Base-by-base conservation (phyloP, 805 yeast species). In the Cyberlindnera suaveolens region DNA sequence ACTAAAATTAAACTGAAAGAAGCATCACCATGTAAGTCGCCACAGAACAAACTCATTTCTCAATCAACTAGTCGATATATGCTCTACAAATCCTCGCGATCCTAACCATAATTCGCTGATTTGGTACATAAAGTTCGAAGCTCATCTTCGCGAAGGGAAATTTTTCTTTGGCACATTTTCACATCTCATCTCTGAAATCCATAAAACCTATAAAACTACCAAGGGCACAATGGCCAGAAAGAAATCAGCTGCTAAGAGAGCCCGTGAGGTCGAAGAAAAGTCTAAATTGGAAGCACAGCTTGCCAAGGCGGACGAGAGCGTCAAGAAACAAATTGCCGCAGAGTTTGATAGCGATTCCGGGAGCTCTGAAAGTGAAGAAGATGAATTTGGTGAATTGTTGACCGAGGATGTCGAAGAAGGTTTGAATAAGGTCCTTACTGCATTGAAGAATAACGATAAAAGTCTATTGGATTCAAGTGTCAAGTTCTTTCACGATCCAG, bases 401-500 rank as follows among this genome's bases (percentile, higher is more conserved):
- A 91, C 97, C 0, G 88, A 78, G 38, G 89, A 85, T 40, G 86
- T 93, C 9, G 97, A 93, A 49, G 63, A 71, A 16, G 95, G 95
- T 19, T 80, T 93, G 51, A 70, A 74, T 40, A 72, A 80, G 35
- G 95, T 93, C 3, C 63, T 93, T 39, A 57, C 67, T 15, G 84
- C 96, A 0, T 74, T 93, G 46, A 79, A 77, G 56, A 69, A 70
- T 2, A 80, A 86, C 41, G 91, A 93, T 45, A 71, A 76, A 44
- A 57, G 67, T 16, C 69, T 91, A 34, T 71, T 82, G 49, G 82
- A 91, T 58, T 80, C 81, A n/a, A 66, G 74, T 15, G 79, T 75
- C 10, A 77, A 72, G 56, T 93, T 93, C 57, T 91, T 85, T 62
- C 82, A 81, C 3, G 85, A 82, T 17, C 74, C 80, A 4, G 81